Base-by-base conservation (phyloP, 192 early-diverging fungal species). In the Coemansia sp. region DNA sequence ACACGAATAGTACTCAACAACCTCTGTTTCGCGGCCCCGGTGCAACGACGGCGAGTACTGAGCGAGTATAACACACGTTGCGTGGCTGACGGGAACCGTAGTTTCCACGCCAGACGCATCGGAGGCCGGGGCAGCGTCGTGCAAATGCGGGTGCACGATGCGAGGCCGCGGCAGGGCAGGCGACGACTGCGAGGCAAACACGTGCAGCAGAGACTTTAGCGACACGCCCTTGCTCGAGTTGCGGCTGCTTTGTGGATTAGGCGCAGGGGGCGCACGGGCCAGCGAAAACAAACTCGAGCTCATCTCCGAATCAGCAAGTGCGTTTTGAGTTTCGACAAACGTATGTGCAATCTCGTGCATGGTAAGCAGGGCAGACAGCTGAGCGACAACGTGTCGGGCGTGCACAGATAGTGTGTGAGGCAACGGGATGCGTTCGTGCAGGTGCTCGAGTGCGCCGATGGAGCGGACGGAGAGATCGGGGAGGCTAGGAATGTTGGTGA, bases 1-100 rank as follows among this genome's bases (percentile, higher is more conserved):
- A 57, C 78, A 81, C 56, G 68, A 71, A 48, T 81, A 81, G 59
- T 81, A 75, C 69, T 81, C 78, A 9, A 81, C 59, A 0, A 81
- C 69, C 36, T 81, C 78, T 3, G 72, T 71, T 15, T 81, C 78
- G 50, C 72, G 62, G 68, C 59, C 62, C 6, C 72, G 21, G 60
- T 68, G 74, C 17, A 81, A 65, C 21, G 72, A 75, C 26, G 78
- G 78, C 49, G 78, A 81, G 60, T 81, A 81, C 59, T 81, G 78
- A 0, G 78, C 78, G 1, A 81, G 38, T 2, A 81, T 65, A 1
- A 68, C 42, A 0, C 62, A 5, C 0, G 78, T 75, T 5, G 65
- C 42, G 28, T 75, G 57, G 23, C 68, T 67, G 2, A 81, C 78
- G 0, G 77, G 72, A 5, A 69, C 48, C 2, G 60, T 70, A 9